Percentiles rank a stretch among this genome's conserved stretches.
Conservation (phyloP, 768 basidiomycete species). For the Tulasnella sp. region DNA sequence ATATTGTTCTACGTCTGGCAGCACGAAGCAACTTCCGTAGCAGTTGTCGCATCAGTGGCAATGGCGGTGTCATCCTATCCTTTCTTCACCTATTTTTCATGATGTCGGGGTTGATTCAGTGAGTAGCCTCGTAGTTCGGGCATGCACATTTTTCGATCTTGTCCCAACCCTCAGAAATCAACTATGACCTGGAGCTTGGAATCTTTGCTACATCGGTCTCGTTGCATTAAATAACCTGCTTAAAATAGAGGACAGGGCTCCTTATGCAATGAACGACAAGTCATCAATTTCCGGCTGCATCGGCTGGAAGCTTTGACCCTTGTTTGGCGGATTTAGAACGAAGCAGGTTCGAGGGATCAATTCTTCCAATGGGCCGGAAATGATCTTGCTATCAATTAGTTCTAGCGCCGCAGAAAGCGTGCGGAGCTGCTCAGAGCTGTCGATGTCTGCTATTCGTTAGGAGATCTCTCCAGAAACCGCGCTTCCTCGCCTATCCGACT, state of each 20-base stretch:
- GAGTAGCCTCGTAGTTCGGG: neutral
- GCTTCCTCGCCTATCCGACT: neutral
- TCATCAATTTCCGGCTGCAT: neutral
- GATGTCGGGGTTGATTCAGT: neutral
- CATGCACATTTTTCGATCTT: neutral
- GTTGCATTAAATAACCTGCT: neutral
- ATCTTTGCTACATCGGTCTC: neutral
- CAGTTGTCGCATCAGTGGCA: neutral
- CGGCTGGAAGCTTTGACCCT: neutral
- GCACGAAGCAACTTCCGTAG: neutral
- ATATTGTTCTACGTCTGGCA: neutral
- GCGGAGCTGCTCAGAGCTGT: neutral
- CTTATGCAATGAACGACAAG: neutral
- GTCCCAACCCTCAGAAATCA: neutral
- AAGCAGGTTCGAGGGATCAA: neutral
- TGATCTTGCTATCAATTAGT: neutral
- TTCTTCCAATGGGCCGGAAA: neutral
- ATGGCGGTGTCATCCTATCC: neutral
- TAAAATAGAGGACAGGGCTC: neutral
- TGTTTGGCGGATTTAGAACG: neutral
- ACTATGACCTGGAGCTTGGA: neutral
- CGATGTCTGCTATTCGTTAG: neutral
- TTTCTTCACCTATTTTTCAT: neutral
- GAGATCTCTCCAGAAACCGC: no score
- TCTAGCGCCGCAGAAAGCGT: neutral